Evolutionary conservation across 371 early-diverging fungal genomes (phyloP).

Genomic region (Rhizopus delemar): DNA sequence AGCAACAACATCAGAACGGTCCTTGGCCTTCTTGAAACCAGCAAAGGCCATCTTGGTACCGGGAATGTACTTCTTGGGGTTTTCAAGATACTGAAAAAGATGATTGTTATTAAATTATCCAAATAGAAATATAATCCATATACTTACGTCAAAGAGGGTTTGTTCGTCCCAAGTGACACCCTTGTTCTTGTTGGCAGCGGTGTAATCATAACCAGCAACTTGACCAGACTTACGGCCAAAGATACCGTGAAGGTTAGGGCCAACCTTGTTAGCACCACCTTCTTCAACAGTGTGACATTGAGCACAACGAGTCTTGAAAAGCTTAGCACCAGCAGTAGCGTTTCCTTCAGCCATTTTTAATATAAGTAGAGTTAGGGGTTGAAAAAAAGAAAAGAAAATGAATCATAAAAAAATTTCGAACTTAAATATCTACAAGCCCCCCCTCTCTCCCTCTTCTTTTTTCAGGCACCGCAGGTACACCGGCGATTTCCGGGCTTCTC

Average conservation of each 20-base stretch:
- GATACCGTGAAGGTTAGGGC: constrained; percentile 92
- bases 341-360: constrained; percentile 27
- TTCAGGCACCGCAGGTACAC: too few species aligned
- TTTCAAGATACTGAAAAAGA: constrained; percentile 70
- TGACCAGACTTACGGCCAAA: constrained; percentile 87
- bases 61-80: constrained; percentile 96
- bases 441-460: too few species aligned
- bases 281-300: constrained; percentile 95
- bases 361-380: too few species aligned
- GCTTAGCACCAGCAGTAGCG: constrained; percentile 81
- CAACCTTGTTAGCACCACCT: constrained; percentile 87
- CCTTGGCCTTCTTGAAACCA: constrained; percentile 94
- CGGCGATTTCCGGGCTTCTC: too few species aligned
- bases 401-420: too few species aligned
- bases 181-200: constrained; percentile 88
- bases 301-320: constrained; percentile 97
- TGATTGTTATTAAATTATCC: not conserved
- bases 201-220: constrained; percentile 86
- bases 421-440: too few species aligned
- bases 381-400: too few species aligned
- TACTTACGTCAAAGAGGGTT: constrained; percentile 64
- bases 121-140: not conserved
- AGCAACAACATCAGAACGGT: constrained; percentile 83
- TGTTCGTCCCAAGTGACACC: constrained; percentile 86
- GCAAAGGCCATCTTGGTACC: constrained; percentile 98